phyloP scores from a whole-genome alignment of 2,329 filamentous ascomycete genomes.

The Tolypocladium endophyticum region DNA sequence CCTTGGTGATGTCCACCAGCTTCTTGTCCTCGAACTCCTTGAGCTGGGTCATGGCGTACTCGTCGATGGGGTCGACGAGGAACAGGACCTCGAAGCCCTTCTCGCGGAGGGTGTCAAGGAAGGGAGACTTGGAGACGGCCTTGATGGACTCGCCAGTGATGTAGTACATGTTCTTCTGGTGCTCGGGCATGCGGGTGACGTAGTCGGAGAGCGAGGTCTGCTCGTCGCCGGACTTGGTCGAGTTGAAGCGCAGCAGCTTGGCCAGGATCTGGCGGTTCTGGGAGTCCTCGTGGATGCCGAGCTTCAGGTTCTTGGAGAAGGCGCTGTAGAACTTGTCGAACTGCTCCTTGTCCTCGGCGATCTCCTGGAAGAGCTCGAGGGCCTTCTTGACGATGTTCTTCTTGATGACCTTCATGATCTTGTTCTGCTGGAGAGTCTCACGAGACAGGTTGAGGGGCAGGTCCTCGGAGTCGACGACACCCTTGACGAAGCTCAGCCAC shows the following conservation, averaged over 20 bases:
- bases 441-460: constrained; percentile 98
- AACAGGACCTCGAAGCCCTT: constrained; percentile 99
- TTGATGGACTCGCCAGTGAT: constrained; percentile 99
- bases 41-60: constrained; percentile 98
- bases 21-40: constrained; percentile 99
- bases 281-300: constrained; percentile 98
- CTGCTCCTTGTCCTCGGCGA: constrained; percentile 98
- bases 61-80: constrained; percentile 97
- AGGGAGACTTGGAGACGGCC: constrained; percentile 95
- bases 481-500: constrained; percentile 99
- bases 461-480: constrained; percentile 99
- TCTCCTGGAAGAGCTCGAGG: constrained; percentile 98
- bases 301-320: constrained; percentile 99
- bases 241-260: constrained; percentile 98
- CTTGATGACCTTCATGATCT: constrained; percentile 99
- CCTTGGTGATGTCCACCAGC: constrained; percentile 99
- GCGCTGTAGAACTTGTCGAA: constrained; percentile 99
- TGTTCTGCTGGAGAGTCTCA: constrained; percentile 99
- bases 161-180: constrained; percentile 99
- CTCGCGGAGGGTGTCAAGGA: constrained; percentile 96
- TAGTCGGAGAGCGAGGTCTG: constrained; percentile 92
- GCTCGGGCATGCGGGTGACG: constrained; percentile 97
- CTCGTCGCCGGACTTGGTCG: constrained; percentile 97
- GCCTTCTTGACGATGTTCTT: constrained; percentile 99
- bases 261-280: constrained; percentile 90